phyloP scores from a whole-genome alignment of 129 eudicot species.

The Centrapalus pauciflorus region DNA sequence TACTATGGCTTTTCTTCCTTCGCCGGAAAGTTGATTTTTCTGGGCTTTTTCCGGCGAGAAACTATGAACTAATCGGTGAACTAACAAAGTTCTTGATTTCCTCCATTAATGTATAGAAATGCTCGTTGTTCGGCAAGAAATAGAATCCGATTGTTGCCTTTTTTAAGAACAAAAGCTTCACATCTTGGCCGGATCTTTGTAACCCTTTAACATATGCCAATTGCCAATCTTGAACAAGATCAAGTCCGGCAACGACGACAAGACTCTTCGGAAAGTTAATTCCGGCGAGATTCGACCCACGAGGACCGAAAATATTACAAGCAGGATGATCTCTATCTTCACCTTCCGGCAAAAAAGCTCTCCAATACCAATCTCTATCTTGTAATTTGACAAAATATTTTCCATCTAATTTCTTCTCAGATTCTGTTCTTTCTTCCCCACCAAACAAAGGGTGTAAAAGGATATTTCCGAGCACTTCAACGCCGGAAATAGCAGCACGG shows the following conservation, averaged over 20 bases:
- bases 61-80: neutral
- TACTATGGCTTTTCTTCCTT: constrained; percentile 19
- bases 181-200: constrained; percentile 39
- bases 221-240: constrained; percentile 74
- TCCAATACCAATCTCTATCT: constrained; percentile 98
- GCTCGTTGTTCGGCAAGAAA: constrained; percentile 65
- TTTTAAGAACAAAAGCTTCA: constrained; percentile 42
- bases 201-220: constrained; percentile 53
- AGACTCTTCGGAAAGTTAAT: constrained; percentile 45
- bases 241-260: constrained; percentile 59
- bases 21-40: constrained; percentile 16
- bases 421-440: constrained; percentile 67
- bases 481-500: constrained; percentile 45
- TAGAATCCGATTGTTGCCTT: constrained; percentile 72
- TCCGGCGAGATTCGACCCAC: constrained; percentile 40
- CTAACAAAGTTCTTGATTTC: constrained; percentile 52
- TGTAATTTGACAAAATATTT: constrained; percentile 75
- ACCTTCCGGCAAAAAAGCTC: constrained; percentile 84
- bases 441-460: constrained; percentile 85
- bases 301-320: constrained; percentile 83
- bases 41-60: neutral
- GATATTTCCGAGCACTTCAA: constrained; percentile 69
- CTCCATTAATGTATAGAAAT: constrained; percentile 54
- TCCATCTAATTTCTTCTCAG: constrained; percentile 67
- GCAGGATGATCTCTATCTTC: constrained; percentile 95